Conservation (phyloP, 1,284 basidiomycete genomes). For the Trichosporon ovoides region DNA sequence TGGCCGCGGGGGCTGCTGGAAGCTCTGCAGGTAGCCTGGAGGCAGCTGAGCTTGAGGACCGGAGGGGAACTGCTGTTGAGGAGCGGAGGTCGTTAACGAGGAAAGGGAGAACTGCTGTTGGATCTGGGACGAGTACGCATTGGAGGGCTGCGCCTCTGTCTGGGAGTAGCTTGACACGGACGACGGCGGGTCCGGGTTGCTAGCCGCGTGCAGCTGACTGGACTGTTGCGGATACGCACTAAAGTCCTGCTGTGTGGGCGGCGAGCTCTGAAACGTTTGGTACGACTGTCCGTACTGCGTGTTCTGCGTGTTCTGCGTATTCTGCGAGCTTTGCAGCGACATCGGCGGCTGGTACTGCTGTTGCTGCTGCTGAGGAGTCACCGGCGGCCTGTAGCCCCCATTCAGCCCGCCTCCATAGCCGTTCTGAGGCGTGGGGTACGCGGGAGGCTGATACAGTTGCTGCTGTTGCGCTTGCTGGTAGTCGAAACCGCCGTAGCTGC, state of each 20-base stretch:
- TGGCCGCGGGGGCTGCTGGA: not conserved
- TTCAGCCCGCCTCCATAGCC: not conserved
- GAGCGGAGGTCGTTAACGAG: not conserved
- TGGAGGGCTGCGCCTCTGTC: not conserved
- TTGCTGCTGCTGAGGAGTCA: constrained; percentile 9
- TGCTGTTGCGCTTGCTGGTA: constrained; percentile 4
- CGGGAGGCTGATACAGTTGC: not conserved
- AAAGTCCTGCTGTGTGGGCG: not conserved
- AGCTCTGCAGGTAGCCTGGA: constrained; percentile 2
- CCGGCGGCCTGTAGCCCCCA: not conserved
- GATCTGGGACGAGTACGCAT: not conserved
- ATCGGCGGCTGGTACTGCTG: constrained; percentile 9
- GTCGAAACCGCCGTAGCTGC: constrained; percentile 1
- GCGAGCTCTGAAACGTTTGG: constrained; percentile 2
- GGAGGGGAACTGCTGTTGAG: not conserved
- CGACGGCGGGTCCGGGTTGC: not conserved
- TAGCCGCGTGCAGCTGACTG: not conserved
- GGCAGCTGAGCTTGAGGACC: not conserved
- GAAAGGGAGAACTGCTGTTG: not conserved
- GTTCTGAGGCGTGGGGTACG: not conserved
- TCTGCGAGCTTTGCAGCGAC: constrained; percentile 4
- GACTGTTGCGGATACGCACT: not conserved
- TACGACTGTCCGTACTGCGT: constrained; percentile 9
- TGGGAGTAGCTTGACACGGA: not conserved
- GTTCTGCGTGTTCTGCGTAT: constrained; percentile 8